Conservation (phyloP, 1,284 basidiomycete genomes). For the Fomitiporia mediterranea region DNA sequence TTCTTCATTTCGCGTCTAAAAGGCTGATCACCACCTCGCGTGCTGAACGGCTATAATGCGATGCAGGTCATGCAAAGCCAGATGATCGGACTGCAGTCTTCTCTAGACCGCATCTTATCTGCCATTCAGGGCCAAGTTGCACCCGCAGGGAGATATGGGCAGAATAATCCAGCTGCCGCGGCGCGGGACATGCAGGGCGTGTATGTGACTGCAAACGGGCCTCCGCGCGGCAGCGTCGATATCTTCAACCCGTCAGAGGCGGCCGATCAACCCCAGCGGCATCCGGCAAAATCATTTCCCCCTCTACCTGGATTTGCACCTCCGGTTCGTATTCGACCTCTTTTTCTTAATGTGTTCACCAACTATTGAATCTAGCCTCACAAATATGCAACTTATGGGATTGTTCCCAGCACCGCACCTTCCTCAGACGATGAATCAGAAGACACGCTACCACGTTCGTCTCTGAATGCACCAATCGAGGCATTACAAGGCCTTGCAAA, state of each 20-base stretch:
- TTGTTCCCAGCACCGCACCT: constrained; percentile 72
- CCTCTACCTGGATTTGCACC: constrained; percentile 86
- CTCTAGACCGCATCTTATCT: constrained; percentile 71
- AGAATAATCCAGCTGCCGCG: constrained; percentile 26
- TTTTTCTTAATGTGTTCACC: constrained; percentile 18
- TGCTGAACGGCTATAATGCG: constrained; percentile 5
- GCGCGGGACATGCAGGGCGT: constrained; percentile 29
- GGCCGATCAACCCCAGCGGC: constrained; percentile 9
- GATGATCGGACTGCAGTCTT: constrained; percentile 87
- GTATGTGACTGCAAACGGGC: constrained; percentile 27
- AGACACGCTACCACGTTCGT: constrained; percentile 75
- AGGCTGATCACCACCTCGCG: background rate
- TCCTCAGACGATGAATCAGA: constrained; percentile 88
- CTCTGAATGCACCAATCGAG: constrained; percentile 87
- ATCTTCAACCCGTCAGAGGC: constrained; percentile 17
- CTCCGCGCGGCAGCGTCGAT: constrained; percentile 28
- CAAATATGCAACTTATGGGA: constrained; percentile 88
- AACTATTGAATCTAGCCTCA: constrained; percentile 56
- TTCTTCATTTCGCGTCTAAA: constrained; percentile 18
- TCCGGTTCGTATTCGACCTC: constrained; percentile 51
- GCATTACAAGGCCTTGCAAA: constrained; percentile 90
- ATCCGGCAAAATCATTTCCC: constrained; percentile 51
- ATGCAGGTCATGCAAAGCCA: constrained; percentile 80
- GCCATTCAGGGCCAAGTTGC: constrained; percentile 55
- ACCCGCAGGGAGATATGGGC: constrained; percentile 27